phyloP scores from a whole-genome alignment of 2,329 filamentous ascomycete genomes.

The Fusarium azukiicola region DNA sequence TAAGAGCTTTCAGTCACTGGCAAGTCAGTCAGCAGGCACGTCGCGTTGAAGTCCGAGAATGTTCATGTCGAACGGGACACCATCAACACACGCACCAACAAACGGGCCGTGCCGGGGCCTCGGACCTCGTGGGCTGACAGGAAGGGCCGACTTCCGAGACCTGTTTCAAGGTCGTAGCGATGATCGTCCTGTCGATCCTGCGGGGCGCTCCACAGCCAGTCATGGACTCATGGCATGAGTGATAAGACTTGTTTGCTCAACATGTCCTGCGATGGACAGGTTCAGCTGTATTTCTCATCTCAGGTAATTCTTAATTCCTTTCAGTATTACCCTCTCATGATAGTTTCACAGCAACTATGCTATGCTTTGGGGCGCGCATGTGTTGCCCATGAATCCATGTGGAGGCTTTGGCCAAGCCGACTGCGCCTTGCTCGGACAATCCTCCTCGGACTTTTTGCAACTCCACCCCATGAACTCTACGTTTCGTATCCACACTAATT shows the following conservation, averaged over 20 bases:
- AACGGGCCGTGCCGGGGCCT: no score
- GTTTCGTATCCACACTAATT: background rate
- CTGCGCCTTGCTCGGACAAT: conserved; percentile 10
- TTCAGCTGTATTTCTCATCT: background rate
- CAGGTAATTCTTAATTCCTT: background rate
- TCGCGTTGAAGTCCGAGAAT: no score
- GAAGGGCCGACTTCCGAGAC: conserved; percentile 4
- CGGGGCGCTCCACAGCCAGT: background rate
- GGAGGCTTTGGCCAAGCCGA: background rate
- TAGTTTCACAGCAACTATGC: background rate
- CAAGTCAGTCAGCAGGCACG: no score
- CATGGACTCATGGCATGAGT: background rate
- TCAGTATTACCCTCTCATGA: background rate
- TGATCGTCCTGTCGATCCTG: background rate
- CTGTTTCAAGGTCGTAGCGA: background rate
- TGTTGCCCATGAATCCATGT: background rate
- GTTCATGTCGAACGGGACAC: no score
- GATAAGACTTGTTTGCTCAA: background rate
- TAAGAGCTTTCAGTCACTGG: no score
- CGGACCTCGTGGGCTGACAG: conserved; percentile 5
- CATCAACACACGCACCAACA: no score
- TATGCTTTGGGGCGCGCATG: background rate
- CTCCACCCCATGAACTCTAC: background rate
- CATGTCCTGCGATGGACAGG: background rate
- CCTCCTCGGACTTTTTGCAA: conserved; percentile 2